Percentiles rank a stretch among this genome's conserved stretches.
Evolutionary conservation across 495 filamentous ascomycete species (phyloP).

Genomic region (Pyrenula aspistea): DNA sequence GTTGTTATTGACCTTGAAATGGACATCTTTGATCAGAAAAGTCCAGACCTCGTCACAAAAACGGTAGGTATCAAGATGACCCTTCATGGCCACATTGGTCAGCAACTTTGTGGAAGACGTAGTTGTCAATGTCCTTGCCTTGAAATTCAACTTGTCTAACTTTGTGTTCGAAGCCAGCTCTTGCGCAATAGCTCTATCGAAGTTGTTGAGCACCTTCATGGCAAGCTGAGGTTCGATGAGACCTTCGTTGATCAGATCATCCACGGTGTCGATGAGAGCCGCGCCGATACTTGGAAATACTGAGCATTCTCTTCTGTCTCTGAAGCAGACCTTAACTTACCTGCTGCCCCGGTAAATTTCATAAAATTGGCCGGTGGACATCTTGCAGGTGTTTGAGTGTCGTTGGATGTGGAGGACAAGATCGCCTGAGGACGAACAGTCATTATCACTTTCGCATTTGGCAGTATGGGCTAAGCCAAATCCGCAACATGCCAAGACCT

Average conservation of each 20-base stretch:
- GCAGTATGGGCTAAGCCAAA: too few relatives aligned
- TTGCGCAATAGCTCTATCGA: conserved; percentile 81
- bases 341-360: conserved; percentile 97
- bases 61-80: conserved; percentile 95
- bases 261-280: conserved; percentile 88
- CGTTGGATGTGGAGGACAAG: too few relatives aligned
- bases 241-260: conserved; percentile 84
- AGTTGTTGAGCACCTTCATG: conserved; percentile 92
- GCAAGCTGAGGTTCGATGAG: conserved; percentile 95
- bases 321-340: conserved; percentile 35
- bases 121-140: too few relatives aligned
- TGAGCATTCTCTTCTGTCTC: neutral
- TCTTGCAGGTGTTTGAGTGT: neutral
- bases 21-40: conserved; percentile 96
- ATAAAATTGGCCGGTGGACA: conserved; percentile 43
- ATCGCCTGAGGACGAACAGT: neutral
- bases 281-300: conserved; percentile 58
- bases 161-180: conserved; percentile 73
- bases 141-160: conserved; percentile 84
- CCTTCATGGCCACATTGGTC: conserved; percentile 35
- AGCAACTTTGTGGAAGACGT: neutral
- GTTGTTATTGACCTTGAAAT: conserved; percentile 87
- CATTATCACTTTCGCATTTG: neutral
- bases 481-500: neutral
- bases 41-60: conserved; percentile 99